phyloP scores from a whole-genome alignment of 2,329 filamentous ascomycete species.

The Scedosporium minutisporum region DNA sequence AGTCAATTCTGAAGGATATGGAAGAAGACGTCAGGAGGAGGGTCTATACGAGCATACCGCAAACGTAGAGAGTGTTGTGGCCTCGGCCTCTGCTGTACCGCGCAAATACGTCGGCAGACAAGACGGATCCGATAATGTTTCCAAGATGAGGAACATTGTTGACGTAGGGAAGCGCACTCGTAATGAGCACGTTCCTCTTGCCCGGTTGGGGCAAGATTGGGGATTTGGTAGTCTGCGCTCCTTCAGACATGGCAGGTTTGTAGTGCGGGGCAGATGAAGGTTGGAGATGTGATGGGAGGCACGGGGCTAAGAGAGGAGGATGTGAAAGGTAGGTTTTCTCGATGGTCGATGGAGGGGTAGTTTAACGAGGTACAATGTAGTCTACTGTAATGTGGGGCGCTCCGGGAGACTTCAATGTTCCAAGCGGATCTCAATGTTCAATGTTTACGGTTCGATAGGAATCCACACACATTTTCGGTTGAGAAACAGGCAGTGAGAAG shows the following conservation, averaged over 20 bases:
- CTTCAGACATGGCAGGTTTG: not conserved
- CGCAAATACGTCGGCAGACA: conserved; percentile 81
- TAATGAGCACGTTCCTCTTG: conserved; percentile 82
- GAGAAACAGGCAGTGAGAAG: not conserved
- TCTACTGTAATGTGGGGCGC: not conserved
- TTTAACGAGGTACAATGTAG: not conserved
- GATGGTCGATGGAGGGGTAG: not conserved
- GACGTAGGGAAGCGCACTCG: conserved; percentile 77
- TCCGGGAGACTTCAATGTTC: not conserved
- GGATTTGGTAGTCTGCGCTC: conserved; percentile 10
- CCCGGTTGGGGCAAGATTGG: conserved; percentile 57
- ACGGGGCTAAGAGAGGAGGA: not conserved
- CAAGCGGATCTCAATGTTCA: not conserved
- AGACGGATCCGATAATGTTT: conserved; percentile 78
- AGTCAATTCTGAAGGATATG: not conserved
- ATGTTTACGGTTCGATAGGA: not conserved
- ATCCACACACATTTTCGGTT: not conserved
- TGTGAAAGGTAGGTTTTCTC: not conserved
- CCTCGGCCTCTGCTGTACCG: conserved; percentile 73
- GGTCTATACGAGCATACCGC: conserved; percentile 25
- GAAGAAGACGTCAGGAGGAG: not conserved
- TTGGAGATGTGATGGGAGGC: not conserved
- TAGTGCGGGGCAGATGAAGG: not conserved
- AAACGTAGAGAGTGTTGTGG: conserved; percentile 73
- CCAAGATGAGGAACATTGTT: conserved; percentile 75